Conservation (phyloP, 139 green algal genomes). For the Gonium pectorale region DNA sequence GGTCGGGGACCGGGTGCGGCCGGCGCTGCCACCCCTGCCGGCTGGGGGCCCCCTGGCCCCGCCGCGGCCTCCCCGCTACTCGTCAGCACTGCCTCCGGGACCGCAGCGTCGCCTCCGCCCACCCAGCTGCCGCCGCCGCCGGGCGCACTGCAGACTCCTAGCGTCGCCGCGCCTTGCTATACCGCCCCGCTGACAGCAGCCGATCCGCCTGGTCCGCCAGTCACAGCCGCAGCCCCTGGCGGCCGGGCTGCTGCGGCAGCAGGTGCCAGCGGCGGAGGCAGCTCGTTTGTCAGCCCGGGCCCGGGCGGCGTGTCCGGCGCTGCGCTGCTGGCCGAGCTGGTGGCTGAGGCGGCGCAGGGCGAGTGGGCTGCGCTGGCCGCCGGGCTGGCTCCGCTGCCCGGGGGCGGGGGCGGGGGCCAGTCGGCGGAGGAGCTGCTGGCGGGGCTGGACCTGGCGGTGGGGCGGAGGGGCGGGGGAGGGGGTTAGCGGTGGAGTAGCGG, state of each 20-base stretch:
- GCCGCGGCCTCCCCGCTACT: too few species aligned
- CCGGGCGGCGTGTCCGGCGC: not conserved
- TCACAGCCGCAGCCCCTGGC: not conserved
- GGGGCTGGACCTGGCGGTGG: conserved; percentile 24
- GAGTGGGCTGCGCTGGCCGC: not conserved
- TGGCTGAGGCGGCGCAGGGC: conserved; percentile 10
- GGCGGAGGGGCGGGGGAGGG: not conserved
- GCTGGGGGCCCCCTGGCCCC: too few species aligned
- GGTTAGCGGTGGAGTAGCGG: not conserved
- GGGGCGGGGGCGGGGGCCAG: not conserved
- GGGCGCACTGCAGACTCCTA: not conserved
- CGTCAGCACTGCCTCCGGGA: too few species aligned
- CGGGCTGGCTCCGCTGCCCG: not conserved
- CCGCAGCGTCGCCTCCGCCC: too few species aligned
- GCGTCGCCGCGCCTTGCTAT: not conserved
- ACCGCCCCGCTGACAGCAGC: not conserved
- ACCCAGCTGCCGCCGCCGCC: not conserved
- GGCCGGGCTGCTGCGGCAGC: not conserved
- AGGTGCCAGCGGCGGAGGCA: not conserved
- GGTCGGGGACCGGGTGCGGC: too few species aligned
- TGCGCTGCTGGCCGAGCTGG: conserved; percentile 20
- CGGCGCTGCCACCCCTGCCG: too few species aligned
- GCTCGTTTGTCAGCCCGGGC: not conserved
- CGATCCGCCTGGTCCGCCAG: too few species aligned
- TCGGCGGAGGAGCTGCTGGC: conserved; percentile 33